Evolutionary conservation across 306 rosid genomes (phyloP).

Genomic region (Canavalia ensiformis): DNA sequence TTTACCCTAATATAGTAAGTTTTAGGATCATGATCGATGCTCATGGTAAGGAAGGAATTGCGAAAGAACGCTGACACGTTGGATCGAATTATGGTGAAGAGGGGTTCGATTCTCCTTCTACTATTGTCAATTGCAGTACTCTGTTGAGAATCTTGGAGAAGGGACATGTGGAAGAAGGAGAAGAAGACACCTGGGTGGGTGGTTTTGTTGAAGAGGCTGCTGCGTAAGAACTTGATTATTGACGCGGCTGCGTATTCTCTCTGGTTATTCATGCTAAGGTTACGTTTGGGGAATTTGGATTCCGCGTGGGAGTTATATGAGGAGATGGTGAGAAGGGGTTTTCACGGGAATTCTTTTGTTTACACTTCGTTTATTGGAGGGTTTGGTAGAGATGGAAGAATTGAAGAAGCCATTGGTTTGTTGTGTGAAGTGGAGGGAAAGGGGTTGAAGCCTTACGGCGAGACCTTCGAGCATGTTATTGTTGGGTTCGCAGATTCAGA

Average conservation of each 20-base stretch:
- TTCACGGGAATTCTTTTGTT: conserved; percentile 69
- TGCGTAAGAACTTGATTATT: conserved; percentile 75
- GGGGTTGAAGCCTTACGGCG: conserved; percentile 68
- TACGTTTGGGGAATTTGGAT: conserved; percentile 54
- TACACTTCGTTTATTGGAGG: conserved; percentile 69
- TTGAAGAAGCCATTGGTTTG: conserved; percentile 66
- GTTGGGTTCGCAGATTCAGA: conserved; percentile 65
- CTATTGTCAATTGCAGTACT: conserved; percentile 65
- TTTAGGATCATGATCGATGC: conserved; percentile 66
- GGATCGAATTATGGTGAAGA: conserved; percentile 64
- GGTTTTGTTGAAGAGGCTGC: conserved; percentile 71
- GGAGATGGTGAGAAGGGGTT: conserved; percentile 79
- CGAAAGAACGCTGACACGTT: conserved; percentile 57
- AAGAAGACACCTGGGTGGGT: conserved; percentile 47
- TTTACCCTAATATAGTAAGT: conserved; percentile 62
- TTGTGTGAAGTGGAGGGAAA: conserved; percentile 66
- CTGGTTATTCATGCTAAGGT: conserved; percentile 65
- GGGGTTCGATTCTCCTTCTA: conserved; percentile 60
- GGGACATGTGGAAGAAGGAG: conserved; percentile 47
- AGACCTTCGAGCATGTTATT: conserved; percentile 67
- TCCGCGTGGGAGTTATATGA: conserved; percentile 58
- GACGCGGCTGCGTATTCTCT: conserved; percentile 76
- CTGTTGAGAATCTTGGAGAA: conserved; percentile 67
- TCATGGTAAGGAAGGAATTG: conserved; percentile 79
- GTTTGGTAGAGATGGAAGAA: conserved; percentile 63